phyloP scores from a whole-genome alignment of 2,329 filamentous ascomycete genomes.

The Epichloe brachyelytri region DNA sequence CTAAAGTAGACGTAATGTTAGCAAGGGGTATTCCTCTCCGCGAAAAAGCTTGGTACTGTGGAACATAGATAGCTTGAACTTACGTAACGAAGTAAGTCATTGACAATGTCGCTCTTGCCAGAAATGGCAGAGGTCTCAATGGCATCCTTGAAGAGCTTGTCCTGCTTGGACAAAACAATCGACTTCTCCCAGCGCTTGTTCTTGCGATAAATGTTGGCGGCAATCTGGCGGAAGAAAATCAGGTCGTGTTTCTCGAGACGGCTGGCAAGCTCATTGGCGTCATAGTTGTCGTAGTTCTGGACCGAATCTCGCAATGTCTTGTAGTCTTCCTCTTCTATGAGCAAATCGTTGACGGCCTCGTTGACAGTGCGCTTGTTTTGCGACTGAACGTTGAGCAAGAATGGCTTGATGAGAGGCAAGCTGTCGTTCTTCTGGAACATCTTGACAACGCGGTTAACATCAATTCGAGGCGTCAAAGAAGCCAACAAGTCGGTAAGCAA shows the following conservation, averaged over 20 bases:
- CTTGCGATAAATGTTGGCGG: conserved; percentile 96
- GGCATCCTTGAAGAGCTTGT: conserved; percentile 98
- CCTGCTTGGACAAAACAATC: conserved; percentile 93
- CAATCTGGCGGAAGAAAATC: conserved; percentile 98
- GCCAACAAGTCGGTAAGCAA: conserved; percentile 92
- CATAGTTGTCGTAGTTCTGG: conserved; percentile 98
- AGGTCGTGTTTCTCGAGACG: conserved; percentile 95
- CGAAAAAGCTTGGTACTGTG: background rate
- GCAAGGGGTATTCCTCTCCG: background rate
- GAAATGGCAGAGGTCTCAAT: conserved; percentile 96
- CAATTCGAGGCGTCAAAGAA: conserved; percentile 80
- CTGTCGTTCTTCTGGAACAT: conserved; percentile 99
- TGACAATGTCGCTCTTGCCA: conserved; percentile 79
- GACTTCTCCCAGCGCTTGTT: conserved; percentile 99
- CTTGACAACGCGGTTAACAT: conserved; percentile 97
- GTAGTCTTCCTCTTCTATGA: conserved; percentile 98
- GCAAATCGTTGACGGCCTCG: conserved; percentile 90
- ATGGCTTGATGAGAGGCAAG: conserved; percentile 94
- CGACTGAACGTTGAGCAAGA: conserved; percentile 86
- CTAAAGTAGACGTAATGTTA: conserved; percentile 33
- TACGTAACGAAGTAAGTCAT: conserved; percentile 93
- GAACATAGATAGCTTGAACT: conserved; percentile 31
- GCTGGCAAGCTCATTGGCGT: conserved; percentile 80
- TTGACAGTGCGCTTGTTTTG: conserved; percentile 99
- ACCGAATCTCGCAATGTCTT: conserved; percentile 97